Base-by-base conservation (phyloP, 2,329 filamentous ascomycete species). In the Curvularia hawaiiensis region DNA sequence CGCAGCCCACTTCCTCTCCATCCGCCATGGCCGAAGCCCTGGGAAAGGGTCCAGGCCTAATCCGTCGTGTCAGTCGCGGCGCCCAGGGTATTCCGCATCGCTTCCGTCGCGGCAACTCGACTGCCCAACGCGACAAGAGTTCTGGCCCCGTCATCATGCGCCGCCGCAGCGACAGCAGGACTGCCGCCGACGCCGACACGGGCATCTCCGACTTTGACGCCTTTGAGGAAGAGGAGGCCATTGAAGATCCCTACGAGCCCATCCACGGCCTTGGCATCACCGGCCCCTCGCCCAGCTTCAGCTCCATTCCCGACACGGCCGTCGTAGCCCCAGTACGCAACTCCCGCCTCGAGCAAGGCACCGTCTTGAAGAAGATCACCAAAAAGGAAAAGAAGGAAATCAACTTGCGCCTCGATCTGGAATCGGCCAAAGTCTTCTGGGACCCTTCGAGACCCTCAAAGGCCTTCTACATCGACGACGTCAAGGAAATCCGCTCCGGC, bases 381-480 rank as follows among this genome's bases (percentile, higher is more conserved):
- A 94, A 91, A 79, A 95, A 94, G 71, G 88, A 85, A 75, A 88
- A 83, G 65, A 87, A 88, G 62, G 80, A 84, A 53, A 92, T 95
- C 72, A 85, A 84, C 26, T 87, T 97, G 67, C 86, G 89, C 51
- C 86, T 98, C 24, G 92, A 98, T 68, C 84, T 90, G 24, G 90
- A 94, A 69, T 85, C 90, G 1, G 93, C 90, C 59, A 95, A 92
- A 75, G 90, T 99, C 24, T 90, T 85, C 26, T 98, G 94, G 94
- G 90, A 96, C 75, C 85, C 87, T 46, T 86, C 84, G 9, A 88
- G 91, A 35, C 88, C 90, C 1, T 85, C 87, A 24, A 98, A 97
- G 75, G 88, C 87, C 52, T 90, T 99, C 63, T 96, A 96, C 75
- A 91, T 99, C 61, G 95, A 99, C 70, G 92, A 98, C 74, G 94